Percentiles rank a stretch among this genome's conserved stretches.
phyloP scores from a whole-genome alignment of 495 filamentous ascomycete genomes.

The Copromyces sp. region DNA sequence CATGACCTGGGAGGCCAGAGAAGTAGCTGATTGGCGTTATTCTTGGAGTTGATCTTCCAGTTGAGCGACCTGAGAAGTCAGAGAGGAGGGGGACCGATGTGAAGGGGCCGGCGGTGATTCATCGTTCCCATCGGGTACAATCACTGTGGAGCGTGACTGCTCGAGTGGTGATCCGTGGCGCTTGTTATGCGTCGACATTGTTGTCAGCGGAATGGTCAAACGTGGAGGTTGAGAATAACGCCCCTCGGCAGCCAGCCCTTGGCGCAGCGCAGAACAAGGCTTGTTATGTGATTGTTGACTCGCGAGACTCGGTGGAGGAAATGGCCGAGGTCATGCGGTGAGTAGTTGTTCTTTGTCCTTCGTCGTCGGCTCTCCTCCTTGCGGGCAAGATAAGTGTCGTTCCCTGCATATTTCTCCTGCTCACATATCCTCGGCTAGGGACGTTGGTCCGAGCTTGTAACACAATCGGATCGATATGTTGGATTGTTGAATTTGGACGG shows the following conservation, averaged over 20 bases:
- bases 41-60: too few species aligned
- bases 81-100: too few species aligned
- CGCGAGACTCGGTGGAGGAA: neutral
- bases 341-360: neutral
- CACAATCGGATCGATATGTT: neutral
- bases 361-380: neutral
- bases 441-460: neutral
- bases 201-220: too few species aligned
- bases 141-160: too few species aligned
- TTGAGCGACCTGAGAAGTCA: too few species aligned
- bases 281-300: neutral
- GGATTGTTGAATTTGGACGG: neutral
- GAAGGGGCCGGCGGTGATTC: too few species aligned
- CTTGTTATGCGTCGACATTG: too few species aligned
- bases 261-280: neutral
- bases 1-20: too few species aligned
- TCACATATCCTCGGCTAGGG: neutral
- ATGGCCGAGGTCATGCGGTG: neutral
- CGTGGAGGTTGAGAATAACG: too few species aligned
- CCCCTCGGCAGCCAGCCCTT: neutral
- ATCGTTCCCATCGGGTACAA: too few species aligned
- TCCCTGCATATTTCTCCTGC: neutral
- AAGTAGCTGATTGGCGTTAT: too few species aligned
- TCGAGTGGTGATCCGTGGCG: too few species aligned
- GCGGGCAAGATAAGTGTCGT: neutral